Evolutionary conservation across 202 grass and related monocot genomes (phyloP).

Genomic region (Schoenoplectus tabernaemontani): DNA sequence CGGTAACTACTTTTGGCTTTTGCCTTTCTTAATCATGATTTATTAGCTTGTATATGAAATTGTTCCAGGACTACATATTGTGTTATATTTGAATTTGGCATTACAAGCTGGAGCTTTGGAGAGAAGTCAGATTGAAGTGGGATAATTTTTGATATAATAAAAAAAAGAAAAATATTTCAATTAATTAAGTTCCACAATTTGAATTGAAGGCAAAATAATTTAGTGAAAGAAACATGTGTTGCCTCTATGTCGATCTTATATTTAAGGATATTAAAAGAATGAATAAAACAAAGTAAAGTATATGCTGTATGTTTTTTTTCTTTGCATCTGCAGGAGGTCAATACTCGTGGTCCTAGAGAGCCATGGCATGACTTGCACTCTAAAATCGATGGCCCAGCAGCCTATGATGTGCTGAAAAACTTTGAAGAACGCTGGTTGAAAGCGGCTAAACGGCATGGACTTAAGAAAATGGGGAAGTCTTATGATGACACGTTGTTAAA

Average conservation of each 20-base stretch:
- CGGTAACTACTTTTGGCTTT: slow-evolving; percentile 31
- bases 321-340: slow-evolving; percentile 30
- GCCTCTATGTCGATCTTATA: not conserved
- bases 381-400: slow-evolving; percentile 80
- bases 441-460: slow-evolving; percentile 68
- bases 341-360: slow-evolving; percentile 86
- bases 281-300: not conserved
- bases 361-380: slow-evolving; percentile 98
- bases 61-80: not conserved
- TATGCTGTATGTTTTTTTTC: not conserved
- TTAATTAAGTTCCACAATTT: not conserved
- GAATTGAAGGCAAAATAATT: not conserved
- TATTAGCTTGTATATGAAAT: not conserved
- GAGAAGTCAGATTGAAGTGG: not conserved
- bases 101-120: not conserved
- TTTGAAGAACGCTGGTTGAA: slow-evolving; percentile 90
- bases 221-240: not conserved
- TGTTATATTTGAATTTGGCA: not conserved
- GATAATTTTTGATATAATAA: not conserved
- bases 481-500: slow-evolving; percentile 70
- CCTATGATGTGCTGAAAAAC: slow-evolving; percentile 79
- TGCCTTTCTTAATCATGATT: not conserved
- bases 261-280: not conserved
- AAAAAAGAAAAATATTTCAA: not conserved
- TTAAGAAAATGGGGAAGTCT: slow-evolving; percentile 59